Evolutionary conservation across 306 rosid genomes (phyloP).

Genomic region (Oemleria cerasiformis): DNA sequence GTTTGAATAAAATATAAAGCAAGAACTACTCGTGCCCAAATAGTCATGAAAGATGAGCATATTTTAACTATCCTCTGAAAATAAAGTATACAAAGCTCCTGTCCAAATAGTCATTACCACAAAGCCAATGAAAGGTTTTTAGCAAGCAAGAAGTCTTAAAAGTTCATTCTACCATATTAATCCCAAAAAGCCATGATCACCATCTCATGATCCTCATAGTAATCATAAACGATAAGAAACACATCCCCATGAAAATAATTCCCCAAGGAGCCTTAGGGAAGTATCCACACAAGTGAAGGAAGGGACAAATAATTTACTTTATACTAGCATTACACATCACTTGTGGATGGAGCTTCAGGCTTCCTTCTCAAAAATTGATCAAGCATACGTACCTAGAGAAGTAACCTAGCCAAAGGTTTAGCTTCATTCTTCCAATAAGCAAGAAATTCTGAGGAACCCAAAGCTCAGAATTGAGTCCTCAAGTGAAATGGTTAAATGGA

Average conservation of each 20-base stretch:
- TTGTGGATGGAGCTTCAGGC: neutral
- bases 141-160: neutral
- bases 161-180: neutral
- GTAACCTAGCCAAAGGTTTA: neutral
- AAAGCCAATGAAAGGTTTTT: neutral
- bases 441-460: neutral
- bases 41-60: neutral
- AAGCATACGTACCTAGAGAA: neutral
- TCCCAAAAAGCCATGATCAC: neutral
- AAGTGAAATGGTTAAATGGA: neutral
- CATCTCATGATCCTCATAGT: neutral
- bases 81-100: neutral
- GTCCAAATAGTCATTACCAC: neutral
- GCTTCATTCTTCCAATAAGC: constrained; percentile 10
- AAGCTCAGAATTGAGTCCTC: neutral
- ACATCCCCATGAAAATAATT: too few relatives aligned
- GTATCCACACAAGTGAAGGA: neutral
- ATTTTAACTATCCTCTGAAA: neutral
- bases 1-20: neutral
- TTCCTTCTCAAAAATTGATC: neutral
- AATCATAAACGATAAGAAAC: neutral
- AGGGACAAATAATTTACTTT: neutral
- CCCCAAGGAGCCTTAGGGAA: neutral
- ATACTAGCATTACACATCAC: neutral
- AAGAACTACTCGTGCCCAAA: neutral